A percentile compares a stretch with the other conserved stretches of the same genome.
Conservation (phyloP, 1,139 yeast species). For the Hemisphaericaspora xylanilytica region DNA sequence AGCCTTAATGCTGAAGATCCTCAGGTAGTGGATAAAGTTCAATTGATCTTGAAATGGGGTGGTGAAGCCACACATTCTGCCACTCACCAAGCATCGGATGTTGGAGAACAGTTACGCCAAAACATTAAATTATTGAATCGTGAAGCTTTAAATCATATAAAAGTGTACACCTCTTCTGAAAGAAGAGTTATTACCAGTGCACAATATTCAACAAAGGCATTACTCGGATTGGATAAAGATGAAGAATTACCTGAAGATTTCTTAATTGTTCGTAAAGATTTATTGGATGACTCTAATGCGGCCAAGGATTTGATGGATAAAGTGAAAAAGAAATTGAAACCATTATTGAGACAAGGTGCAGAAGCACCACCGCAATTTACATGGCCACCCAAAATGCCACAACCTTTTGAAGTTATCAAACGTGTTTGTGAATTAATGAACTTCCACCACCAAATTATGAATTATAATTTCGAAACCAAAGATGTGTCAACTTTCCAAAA, state of each 20-base stretch:
- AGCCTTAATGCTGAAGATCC: slow-evolving; percentile 60
- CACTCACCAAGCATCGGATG: slow-evolving; percentile 86
- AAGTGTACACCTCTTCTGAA: slow-evolving; percentile 88
- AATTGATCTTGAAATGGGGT: slow-evolving; percentile 96
- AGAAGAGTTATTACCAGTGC: slow-evolving; percentile 94
- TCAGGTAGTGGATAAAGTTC: slow-evolving; percentile 85
- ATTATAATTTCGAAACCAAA: slow-evolving; percentile 68
- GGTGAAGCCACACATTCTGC: slow-evolving; percentile 99
- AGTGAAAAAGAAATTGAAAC: slow-evolving; percentile 94
- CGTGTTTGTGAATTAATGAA: slow-evolving; percentile 95
- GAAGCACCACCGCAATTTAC: slow-evolving; percentile 99
- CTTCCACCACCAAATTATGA: slow-evolving; percentile 83
- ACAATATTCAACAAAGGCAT: slow-evolving; percentile 78
- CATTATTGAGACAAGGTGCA: slow-evolving; percentile 88
- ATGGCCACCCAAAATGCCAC: slow-evolving; percentile 99
- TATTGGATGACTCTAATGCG: slow-evolving; percentile 95
- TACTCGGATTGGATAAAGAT: slow-evolving; percentile 61
- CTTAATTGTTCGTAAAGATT: slow-evolving; percentile 80
- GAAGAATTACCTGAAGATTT: slow-evolving; percentile 70
- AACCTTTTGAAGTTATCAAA: slow-evolving; percentile 89
- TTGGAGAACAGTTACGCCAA: slow-evolving; percentile 94
- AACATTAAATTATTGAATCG: slow-evolving; percentile 84
- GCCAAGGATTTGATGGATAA: slow-evolving; percentile 98
- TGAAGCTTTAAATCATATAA: slow-evolving; percentile 79
- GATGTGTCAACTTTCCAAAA: slow-evolving; percentile 69